A percentile compares a stretch with the other conserved stretches of the same genome.
Evolutionary conservation across 352 stramenopile genomes (phyloP).

Genomic region (Phytophthora sp.): DNA sequence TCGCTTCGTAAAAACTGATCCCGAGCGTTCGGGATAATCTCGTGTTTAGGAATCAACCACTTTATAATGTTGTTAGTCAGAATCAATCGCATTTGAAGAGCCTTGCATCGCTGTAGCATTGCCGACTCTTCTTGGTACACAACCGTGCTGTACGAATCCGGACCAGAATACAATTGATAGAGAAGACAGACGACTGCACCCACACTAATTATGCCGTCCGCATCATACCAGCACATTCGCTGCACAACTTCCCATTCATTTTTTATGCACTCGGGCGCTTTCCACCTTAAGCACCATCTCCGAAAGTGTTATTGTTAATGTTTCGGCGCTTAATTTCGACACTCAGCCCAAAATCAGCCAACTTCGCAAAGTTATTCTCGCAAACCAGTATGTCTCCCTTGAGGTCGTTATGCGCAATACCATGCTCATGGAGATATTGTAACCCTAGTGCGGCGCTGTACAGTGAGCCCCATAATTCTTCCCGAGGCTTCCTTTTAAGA

Average conservation of each 20-base stretch:
- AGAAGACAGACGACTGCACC: not conserved
- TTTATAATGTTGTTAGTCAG: not conserved
- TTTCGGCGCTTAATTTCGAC: too few species aligned
- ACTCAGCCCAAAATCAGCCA: conserved; percentile 10
- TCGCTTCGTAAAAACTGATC: too few species aligned
- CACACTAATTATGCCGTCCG: not conserved
- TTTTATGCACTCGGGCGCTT: conserved; percentile 14
- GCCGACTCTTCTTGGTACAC: not conserved
- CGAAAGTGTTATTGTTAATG: too few species aligned
- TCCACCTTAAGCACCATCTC: conserved; percentile 15
- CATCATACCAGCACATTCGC: conserved; percentile 6
- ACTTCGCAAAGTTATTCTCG: not conserved
- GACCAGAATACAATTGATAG: not conserved
- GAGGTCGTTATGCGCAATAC: conserved; percentile 4
- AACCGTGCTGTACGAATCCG: not conserved
- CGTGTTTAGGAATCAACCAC: not conserved
- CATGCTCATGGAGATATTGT: not conserved
- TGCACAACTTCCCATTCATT: not conserved
- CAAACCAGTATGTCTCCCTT: conserved; percentile 6
- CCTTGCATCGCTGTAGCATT: not conserved
- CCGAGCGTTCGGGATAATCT: too few species aligned
- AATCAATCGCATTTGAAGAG: not conserved
- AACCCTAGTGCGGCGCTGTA: not conserved
- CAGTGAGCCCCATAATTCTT: conserved; percentile 1
- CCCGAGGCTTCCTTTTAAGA: not conserved